Evolutionary conservation across 768 basidiomycete species (phyloP).

Genomic region (Trametes coccinea): DNA sequence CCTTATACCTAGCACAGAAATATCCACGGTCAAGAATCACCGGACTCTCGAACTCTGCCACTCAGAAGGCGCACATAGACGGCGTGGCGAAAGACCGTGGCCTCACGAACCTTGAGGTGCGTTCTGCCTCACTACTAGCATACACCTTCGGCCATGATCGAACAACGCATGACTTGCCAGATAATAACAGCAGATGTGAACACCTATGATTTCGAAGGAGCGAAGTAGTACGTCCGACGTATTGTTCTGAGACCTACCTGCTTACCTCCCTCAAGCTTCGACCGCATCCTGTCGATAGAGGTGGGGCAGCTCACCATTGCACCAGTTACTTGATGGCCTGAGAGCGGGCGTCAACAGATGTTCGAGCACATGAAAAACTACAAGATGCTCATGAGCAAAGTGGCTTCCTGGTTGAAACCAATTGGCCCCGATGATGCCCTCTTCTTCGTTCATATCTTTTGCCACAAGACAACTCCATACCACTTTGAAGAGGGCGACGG

Average conservation of each 20-base stretch:
- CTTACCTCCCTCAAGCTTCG: constrained; percentile 47
- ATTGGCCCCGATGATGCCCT: constrained; percentile 42
- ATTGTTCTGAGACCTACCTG: not conserved
- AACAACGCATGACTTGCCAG: constrained; percentile 27
- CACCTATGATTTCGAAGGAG: constrained; percentile 53
- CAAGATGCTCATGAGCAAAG: constrained; percentile 56
- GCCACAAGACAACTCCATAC: constrained; percentile 61
- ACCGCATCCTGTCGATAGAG: constrained; percentile 70
- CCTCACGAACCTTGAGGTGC: constrained; percentile 53
- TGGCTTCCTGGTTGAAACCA: constrained; percentile 64
- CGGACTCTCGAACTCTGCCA: constrained; percentile 66
- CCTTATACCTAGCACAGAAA: constrained; percentile 67
- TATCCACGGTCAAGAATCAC: constrained; percentile 64
- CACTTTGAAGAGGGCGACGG: constrained; percentile 69
- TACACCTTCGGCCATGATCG: not conserved
- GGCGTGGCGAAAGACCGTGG: constrained; percentile 47
- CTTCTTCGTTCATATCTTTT: constrained; percentile 72
- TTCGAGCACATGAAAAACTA: constrained; percentile 83
- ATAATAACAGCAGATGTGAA: constrained; percentile 74
- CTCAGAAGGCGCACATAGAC: constrained; percentile 69
- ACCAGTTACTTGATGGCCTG: not conserved
- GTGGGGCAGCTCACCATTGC: constrained; percentile 32
- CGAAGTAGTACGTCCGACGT: constrained; percentile 39
- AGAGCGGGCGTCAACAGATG: constrained; percentile 43
- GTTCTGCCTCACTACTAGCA: not conserved